Conservation (phyloP, 1,284 basidiomycete species). For the Leccinum subspadiceum region DNA sequence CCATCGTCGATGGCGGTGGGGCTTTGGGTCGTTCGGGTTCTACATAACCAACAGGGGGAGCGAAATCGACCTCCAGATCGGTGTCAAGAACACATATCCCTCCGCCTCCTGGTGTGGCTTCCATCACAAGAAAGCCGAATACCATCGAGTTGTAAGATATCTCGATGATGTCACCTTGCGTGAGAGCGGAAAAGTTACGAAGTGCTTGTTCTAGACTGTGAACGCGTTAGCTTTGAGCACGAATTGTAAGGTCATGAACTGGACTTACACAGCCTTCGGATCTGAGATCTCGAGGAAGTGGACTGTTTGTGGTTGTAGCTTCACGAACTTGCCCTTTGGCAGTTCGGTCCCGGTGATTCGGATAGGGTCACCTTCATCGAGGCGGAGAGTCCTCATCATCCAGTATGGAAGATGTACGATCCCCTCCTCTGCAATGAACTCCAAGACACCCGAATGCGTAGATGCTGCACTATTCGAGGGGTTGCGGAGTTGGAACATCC, state of each 20-base stretch:
- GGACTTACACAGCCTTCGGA: slow-evolving; percentile 91
- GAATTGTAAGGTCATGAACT: slow-evolving; percentile 3
- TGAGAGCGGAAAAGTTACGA: slow-evolving; percentile 89
- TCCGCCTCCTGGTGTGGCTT: slow-evolving; percentile 82
- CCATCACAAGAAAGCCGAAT: slow-evolving; percentile 96
- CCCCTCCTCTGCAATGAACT: slow-evolving; percentile 98
- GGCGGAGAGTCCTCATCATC: slow-evolving; percentile 97
- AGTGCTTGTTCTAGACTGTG: slow-evolving; percentile 90
- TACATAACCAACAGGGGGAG: slow-evolving; percentile 75
- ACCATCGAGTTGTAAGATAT: slow-evolving; percentile 91
- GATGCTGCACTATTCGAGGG: slow-evolving; percentile 82
- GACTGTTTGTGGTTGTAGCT: slow-evolving; percentile 93
- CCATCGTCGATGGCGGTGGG: slow-evolving; percentile 89
- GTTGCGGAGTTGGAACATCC: slow-evolving; percentile 96
- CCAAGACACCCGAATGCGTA: slow-evolving; percentile 96
- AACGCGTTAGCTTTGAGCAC: slow-evolving; percentile 3
- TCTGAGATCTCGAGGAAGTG: slow-evolving; percentile 96
- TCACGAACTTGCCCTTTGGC: slow-evolving; percentile 94
- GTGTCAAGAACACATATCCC: slow-evolving; percentile 94
- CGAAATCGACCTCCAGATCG: slow-evolving; percentile 91
- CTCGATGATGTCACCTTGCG: slow-evolving; percentile 90
- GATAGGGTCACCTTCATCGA: slow-evolving; percentile 95
- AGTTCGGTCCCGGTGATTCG: slow-evolving; percentile 87
- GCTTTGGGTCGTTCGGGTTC: slow-evolving; percentile 88
- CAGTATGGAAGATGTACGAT: slow-evolving; percentile 95